These are phyloP conservation scores for Fusarium sarcochroum DNA, from an alignment of 2,329 filamentous ascomycete species.

Conservation along the genomic window DNA sequence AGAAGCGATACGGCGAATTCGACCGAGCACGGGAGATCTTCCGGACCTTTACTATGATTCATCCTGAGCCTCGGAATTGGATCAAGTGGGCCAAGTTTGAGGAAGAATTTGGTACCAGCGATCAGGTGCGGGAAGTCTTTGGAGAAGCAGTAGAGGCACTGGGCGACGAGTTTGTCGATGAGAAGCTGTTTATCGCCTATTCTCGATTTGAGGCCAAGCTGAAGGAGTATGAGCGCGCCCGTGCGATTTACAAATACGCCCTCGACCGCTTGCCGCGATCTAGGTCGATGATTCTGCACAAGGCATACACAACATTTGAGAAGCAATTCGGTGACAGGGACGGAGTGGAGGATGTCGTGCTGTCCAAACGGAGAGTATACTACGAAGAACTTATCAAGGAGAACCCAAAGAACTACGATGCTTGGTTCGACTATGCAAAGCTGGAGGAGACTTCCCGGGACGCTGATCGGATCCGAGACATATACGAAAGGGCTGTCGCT, in stretches of 20 bases:
- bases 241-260: conserved; percentile 97
- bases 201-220: conserved; percentile 95
- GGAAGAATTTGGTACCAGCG: conserved; percentile 93
- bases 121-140: conserved; percentile 92
- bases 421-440: conserved; percentile 95
- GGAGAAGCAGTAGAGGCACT: conserved; percentile 89
- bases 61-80: conserved; percentile 96
- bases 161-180: conserved; percentile 95
- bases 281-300: conserved; percentile 87
- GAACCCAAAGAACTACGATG: conserved; percentile 96
- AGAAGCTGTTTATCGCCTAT: conserved; percentile 95
- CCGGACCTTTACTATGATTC: conserved; percentile 89
- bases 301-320: conserved; percentile 96
- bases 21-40: conserved; percentile 93
- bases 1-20: conserved; percentile 94
- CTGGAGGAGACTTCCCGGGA: conserved; percentile 91
- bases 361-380: conserved; percentile 92
- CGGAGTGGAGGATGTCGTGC: conserved; percentile 93
- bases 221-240: conserved; percentile 93
- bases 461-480: conserved; percentile 85
- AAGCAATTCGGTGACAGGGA: conserved; percentile 97
- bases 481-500: conserved; percentile 95
- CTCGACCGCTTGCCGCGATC: conserved; percentile 91
- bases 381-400: conserved; percentile 96
- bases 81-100: conserved; percentile 99